These are phyloP conservation scores for Nannochloropsis gaditana DNA, from an alignment of 108 stramenopile genomes.

Conservation along the genomic window DNA sequence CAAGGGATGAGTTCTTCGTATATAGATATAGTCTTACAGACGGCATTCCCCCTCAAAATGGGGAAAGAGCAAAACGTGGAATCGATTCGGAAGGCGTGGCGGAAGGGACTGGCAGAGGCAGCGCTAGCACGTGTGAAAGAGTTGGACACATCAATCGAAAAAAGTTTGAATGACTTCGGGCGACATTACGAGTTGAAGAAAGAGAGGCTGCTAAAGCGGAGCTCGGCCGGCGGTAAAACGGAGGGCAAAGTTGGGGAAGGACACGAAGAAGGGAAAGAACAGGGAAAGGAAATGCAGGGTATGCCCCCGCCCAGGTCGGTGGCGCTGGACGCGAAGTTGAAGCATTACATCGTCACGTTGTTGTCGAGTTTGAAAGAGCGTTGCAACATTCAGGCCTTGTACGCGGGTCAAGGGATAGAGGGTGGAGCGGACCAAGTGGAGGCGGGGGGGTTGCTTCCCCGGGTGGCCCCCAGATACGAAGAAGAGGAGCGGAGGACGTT, in stretches of 20 bases:
- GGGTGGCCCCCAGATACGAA: not conserved
- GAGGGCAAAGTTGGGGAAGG: not conserved
- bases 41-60: not conserved
- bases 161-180: not conserved
- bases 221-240: not conserved
- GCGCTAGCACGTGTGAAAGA: not conserved
- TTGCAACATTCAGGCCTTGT: not conserved
- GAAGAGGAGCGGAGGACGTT: constrained; percentile 9
- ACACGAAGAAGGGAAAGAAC: not conserved
- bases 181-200: not conserved
- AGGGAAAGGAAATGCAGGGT: not conserved
- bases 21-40: not conserved
- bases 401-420: not conserved
- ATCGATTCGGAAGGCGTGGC: not conserved
- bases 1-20: not conserved
- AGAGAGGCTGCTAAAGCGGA: not conserved
- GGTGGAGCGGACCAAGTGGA: not conserved
- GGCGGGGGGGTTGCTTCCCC: not conserved
- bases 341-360: not conserved
- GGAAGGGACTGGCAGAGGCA: not conserved
- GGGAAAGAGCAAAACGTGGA: not conserved
- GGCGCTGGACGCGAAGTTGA: constrained; percentile 19
- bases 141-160: not conserved
- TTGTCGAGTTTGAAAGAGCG: not conserved
- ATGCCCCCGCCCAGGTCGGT: not conserved